Evolutionary conservation across 2,329 filamentous ascomycete species (phyloP).

Genomic region (Dendrostoma leiphaemia): DNA sequence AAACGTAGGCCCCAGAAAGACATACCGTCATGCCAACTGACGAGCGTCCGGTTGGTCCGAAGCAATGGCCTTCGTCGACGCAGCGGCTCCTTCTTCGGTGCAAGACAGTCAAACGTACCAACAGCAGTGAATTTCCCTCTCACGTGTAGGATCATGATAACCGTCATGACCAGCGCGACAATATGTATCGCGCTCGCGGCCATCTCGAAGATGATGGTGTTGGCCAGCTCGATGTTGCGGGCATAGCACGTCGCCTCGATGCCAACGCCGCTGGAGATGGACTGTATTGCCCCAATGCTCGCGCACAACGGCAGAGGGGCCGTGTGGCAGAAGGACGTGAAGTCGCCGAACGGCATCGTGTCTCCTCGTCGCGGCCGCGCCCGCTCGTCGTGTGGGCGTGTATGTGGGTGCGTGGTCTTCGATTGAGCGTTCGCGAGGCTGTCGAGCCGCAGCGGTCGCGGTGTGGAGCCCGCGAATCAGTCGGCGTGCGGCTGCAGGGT

Average conservation of each 20-base stretch:
- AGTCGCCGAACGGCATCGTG: slow-evolving; percentile 88
- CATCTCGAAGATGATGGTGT: slow-evolving; percentile 97
- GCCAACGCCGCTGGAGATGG: slow-evolving; percentile 66
- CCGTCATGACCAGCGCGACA: slow-evolving; percentile 83
- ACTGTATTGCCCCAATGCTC: slow-evolving; percentile 72
- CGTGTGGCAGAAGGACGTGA: slow-evolving; percentile 80
- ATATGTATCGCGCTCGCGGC: slow-evolving; percentile 93
- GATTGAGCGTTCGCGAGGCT: slow-evolving; percentile 4
- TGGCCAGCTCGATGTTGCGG: slow-evolving; percentile 91
- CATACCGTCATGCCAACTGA: no score
- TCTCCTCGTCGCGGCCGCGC: slow-evolving; percentile 8
- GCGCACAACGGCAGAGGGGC: slow-evolving; percentile 85
- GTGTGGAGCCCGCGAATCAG: not conserved
- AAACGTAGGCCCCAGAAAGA: no score
- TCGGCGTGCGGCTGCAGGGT: slow-evolving; percentile 1
- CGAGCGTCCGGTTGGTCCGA: no score
- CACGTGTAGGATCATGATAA: slow-evolving; percentile 96
- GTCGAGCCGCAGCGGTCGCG: not conserved
- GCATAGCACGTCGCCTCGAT: slow-evolving; percentile 92
- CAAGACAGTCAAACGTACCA: slow-evolving; percentile 55
- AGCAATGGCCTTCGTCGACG: no score
- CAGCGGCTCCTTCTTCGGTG: not conserved
- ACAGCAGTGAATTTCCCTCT: slow-evolving; percentile 98
- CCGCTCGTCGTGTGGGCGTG: no score
- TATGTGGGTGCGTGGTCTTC: not conserved